Evolutionary conservation across 257 asterid species (phyloP), one percentile per base, ranked within the genome.

Genomic region (Capsicum chinense): DNA sequence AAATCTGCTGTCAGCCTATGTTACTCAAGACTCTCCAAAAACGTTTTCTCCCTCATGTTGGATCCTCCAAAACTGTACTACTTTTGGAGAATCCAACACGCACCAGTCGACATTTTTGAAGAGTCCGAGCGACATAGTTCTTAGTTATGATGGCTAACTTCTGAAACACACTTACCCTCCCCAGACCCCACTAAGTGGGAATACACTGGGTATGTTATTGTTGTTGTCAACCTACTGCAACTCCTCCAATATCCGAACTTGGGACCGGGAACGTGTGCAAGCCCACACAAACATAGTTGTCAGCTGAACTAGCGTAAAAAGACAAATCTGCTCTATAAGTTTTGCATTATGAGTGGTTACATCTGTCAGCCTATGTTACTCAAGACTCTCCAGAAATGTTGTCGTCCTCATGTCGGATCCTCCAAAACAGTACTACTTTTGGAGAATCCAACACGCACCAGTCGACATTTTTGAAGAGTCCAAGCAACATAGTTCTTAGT

Each of bases 391-490:
- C 26, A 68, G 39, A 68, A 68, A 68, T 7, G 54, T 3, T 39
- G 54, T 68, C 0, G 0, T 1, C 3, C 14, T 13, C 0, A 1
- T 0, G 54, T 15, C 0, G 1, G 4, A 68, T 26, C 33, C 33
- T 26, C 33, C 33, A 26, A 26, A 26, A 26, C 33, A 26, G 33
- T 26, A 26, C 33, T 26, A 26, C 33, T 26, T 26, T 66, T 35
- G 3, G 1, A 35, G 74, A 48, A 68, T 68, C 2, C 26, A 0
- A 3, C 52, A 68, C 0, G 14, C 7, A 39, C 3, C 52, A 0
- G 9, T 39, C 52, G 44, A 68, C 8, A 68, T 15, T 39, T 68
- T 68, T 68, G 26, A 68, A 68, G 54, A 68, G 54, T 68, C 14
- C 33, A 0, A 68, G 1, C 3, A 68, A 39, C 78, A 37, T 76